Evolutionary conservation across 2,329 filamentous ascomycete genomes (phyloP).

Genomic region (Pestalotiopsis sp.): DNA sequence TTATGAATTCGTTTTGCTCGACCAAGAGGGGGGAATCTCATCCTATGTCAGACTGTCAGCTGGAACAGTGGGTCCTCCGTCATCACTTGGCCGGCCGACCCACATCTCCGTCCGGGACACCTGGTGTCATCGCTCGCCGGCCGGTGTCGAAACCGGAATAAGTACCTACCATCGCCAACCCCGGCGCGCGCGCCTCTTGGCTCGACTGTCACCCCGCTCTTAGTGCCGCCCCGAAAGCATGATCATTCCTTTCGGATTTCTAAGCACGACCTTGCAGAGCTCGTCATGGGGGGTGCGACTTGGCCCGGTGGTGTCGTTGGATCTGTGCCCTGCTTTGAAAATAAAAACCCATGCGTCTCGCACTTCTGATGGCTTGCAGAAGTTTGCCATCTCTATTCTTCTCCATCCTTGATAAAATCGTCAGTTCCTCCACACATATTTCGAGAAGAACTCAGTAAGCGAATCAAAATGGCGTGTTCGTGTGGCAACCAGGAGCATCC

Average conservation of each 20-base stretch:
- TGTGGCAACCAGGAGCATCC: slow-evolving; percentile 17
- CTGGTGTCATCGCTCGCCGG: slow-evolving; percentile 4
- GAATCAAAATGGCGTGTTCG: too few relatives aligned
- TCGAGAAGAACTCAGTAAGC: too few relatives aligned
- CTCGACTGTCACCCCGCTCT: background rate
- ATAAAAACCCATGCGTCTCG: too few relatives aligned
- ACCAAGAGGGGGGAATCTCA: too few relatives aligned
- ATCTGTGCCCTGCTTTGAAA: background rate
- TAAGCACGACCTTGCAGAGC: background rate
- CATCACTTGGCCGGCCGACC: background rate
- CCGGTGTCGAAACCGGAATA: slow-evolving; percentile 4
- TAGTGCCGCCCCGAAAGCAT: background rate
- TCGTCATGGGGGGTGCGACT: background rate
- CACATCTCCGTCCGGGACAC: background rate
- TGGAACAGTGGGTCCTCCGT: too few relatives aligned
- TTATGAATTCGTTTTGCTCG: too few relatives aligned
- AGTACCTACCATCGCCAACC: background rate
- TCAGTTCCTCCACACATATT: too few relatives aligned
- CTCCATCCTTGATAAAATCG: too few relatives aligned
- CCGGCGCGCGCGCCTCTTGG: background rate
- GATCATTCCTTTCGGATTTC: background rate
- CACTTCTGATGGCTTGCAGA: too few relatives aligned
- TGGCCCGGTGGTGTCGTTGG: background rate
- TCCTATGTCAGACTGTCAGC: too few relatives aligned
- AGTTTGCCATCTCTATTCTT: too few relatives aligned